phyloP scores from a whole-genome alignment of 345 rosid species.

The Raphanus sativus region DNA sequence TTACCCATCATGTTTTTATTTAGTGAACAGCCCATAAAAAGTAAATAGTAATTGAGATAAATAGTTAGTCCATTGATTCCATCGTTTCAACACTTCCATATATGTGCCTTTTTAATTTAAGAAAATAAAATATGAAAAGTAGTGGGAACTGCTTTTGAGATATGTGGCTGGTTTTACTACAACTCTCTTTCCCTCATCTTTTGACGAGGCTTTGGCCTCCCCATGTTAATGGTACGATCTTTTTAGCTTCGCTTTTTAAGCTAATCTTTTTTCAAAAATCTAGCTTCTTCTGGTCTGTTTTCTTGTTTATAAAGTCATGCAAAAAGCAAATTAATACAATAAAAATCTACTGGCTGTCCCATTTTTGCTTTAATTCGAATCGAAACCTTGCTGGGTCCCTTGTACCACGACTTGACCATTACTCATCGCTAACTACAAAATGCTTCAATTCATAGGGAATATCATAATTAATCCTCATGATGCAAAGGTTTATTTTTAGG shows the following conservation, averaged over 20 bases:
- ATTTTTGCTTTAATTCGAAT: conserved; percentile 35
- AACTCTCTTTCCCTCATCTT: conserved; percentile 42
- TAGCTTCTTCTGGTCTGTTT: conserved; percentile 30
- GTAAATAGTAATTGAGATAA: conserved; percentile 21
- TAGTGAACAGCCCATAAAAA: conserved; percentile 39
- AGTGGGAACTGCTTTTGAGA: conserved; percentile 78
- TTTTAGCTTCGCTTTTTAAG: conserved; percentile 38
- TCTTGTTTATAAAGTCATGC: conserved; percentile 38
- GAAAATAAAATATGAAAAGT: background rate
- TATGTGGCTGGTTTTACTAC: conserved; percentile 44
- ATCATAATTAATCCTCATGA: background rate
- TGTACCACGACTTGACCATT: conserved; percentile 30
- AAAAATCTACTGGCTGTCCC: conserved; percentile 22
- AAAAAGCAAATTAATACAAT: conserved; percentile 20
- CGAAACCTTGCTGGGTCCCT: conserved; percentile 34
- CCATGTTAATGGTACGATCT: conserved; percentile 43
- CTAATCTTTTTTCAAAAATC: conserved; percentile 9
- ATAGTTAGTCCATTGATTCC: conserved; percentile 30
- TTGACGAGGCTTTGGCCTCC: conserved; percentile 56
- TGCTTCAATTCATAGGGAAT: conserved; percentile 9
- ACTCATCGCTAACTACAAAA: conserved; percentile 3
- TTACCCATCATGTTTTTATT: conserved; percentile 35
- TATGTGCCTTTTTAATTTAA: background rate
- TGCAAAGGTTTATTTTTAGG: background rate
- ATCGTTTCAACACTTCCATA: background rate